Base-by-base conservation (phyloP, 176 grass and related monocot species). In the Rhipidocladum racemiflorum region DNA sequence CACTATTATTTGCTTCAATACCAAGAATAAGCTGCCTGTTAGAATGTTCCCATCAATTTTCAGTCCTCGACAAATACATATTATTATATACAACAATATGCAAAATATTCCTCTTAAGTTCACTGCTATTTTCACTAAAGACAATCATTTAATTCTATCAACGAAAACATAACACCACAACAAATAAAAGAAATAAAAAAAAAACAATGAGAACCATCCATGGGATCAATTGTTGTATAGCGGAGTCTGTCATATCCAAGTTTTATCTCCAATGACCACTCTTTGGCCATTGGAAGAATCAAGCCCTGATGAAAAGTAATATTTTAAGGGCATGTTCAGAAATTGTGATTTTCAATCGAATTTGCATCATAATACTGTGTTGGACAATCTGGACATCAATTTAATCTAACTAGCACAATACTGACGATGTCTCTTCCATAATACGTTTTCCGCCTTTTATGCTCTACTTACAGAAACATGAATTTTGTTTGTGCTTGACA, bases 251-350 rank as follows among this genome's bases (percentile, higher is more conserved):
- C 30, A 20, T 68, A 30, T 39, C 30, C 29, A 53, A 79, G 30
- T 80, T 78, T 80, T 77, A 80, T 39, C 21, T 21, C 49, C 65
- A 81, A 77, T 20, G 40, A 17, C 42, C 44, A 46, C 24, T 30
- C 15, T 62, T 21, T 6, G 30, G 46, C 14, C 30, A 67, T 24
- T 65, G 21, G 9, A 68, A 53, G 64, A 68, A 39, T 27, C 15
- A 53, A 70, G 16, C 64, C 49, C 18, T 30, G 16, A 46, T 30
- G 36, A 43, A 40, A 40, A 44, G 15, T 13, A 70, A 43, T 39
- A 20, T 30, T 81, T 57, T 70, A 44, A 44, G 4, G 10, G 6
- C 18, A 21, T 11, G 23, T 30, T 42, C 42, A 29, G 38, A 81
- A 55, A 70, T 30, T 81, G 43, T 43, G 16, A 57, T 42, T 57